These are phyloP conservation scores for Moniliella sp. DNA, from an alignment of 1,284 basidiomycete species.

Conservation along the genomic window DNA sequence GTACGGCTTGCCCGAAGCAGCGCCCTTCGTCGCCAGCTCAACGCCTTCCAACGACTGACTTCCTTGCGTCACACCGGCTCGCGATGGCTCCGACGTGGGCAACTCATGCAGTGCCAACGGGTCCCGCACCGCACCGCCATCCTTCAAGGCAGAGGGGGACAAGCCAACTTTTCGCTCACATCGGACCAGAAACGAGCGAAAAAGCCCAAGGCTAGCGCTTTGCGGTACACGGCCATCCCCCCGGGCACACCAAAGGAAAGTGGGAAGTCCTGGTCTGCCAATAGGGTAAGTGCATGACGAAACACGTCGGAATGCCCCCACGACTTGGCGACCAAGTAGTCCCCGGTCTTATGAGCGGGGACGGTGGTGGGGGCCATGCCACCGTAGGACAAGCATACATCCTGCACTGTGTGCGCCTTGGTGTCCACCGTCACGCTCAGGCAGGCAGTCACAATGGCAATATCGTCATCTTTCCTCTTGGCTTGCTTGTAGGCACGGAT, in stretches of 20 bases:
- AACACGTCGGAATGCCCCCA: constrained; percentile 5
- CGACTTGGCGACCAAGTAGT: constrained; percentile 6
- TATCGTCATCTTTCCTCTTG: constrained; percentile 35
- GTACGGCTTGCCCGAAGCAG: constrained; percentile 17
- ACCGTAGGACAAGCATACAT: constrained; percentile 28
- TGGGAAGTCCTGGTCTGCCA: constrained; percentile 23
- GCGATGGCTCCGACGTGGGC: background rate
- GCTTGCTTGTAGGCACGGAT: constrained; percentile 34
- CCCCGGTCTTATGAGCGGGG: constrained; percentile 13
- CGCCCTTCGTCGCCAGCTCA: constrained; percentile 3
- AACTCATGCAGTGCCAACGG: constrained; percentile 9
- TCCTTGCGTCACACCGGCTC: constrained; percentile 10
- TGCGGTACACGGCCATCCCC: constrained; percentile 34
- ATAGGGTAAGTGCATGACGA: constrained; percentile 5
- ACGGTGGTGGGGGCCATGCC: constrained; percentile 32
- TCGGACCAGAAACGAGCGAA: constrained; percentile 30
- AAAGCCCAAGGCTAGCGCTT: constrained; percentile 33
- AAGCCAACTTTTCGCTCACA: constrained; percentile 8
- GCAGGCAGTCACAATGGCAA: constrained; percentile 34
- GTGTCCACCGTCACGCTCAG: constrained; percentile 6
- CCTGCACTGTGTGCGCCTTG: constrained; percentile 5
- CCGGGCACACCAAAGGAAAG: constrained; percentile 32
- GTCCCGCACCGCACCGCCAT: constrained; percentile 7
- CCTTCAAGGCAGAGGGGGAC: constrained; percentile 1
- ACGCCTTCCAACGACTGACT: constrained; percentile 17